Base-by-base conservation (phyloP, 2,329 filamentous ascomycete species). In the Fusarium sp. region DNA sequence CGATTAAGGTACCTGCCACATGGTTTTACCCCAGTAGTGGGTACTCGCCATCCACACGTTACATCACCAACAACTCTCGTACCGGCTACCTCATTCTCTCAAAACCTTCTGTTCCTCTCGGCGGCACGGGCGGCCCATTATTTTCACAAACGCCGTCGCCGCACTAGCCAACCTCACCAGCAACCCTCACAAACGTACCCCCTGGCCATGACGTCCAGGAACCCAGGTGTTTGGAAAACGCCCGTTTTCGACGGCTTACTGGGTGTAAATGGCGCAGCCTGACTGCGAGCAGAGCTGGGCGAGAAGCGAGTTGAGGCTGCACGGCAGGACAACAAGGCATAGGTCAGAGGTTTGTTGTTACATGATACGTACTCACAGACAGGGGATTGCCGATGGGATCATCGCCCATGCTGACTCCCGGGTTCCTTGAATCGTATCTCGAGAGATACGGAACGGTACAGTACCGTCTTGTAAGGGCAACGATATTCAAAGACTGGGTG, bases 111-210 rank as follows among this genome's bases (percentile, higher is more conserved):
- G 63, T 69, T 23, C 49, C 51, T 50, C 33, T 20, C 29, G 60
- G 72, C 72, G 72, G 72, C 70, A 71, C 55, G 51, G 70, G 72
- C 72, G 72, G 72, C 44, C 70, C 34, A 58, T 58, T 65, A 64
- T 61, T 66, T 61, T 70, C 50, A 62, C 57, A 65, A 46, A 72
- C 68, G 68, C 71, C 68, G 58, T 67, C 70, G 68, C 70, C 63
- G 67, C 67, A 73, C 67, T 66, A 68, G 20, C 18, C 59, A 46
- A 62, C 57, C 63, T 64, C 67, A 55, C 60, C 56, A 49, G 62
- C 58, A 63, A 67, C 66, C 56, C 58, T 58, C 27, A 70, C 40
- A 46, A 56, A 42, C 27, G 51, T 67, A 44, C 63, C 18, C 65
- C 56, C 42, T 68, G 61, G 60, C 65, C 68, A 64, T 70, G 67